Evolutionary conservation across 768 basidiomycete genomes (phyloP).

Genomic region (Psilocybe sp.): DNA sequence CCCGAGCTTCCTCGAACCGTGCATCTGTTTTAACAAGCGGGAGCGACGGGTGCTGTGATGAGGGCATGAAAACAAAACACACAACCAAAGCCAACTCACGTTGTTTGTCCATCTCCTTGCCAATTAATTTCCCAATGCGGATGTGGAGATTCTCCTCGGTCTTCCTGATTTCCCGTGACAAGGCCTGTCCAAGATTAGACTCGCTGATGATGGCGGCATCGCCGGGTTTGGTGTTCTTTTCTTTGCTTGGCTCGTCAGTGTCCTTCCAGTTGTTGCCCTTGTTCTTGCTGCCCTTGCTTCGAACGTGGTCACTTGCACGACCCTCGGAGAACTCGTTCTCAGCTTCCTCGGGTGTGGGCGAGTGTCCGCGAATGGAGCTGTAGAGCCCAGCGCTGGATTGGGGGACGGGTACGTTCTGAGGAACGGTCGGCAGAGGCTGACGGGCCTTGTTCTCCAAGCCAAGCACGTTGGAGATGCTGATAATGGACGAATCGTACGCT

Average conservation of each 20-base stretch:
- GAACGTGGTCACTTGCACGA: slow-evolving; percentile 42
- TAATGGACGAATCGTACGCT: slow-evolving; percentile 33
- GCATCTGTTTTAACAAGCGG: slow-evolving; percentile 47
- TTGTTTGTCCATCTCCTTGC: slow-evolving; percentile 89
- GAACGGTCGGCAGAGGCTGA: slow-evolving; percentile 22
- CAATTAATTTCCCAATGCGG: slow-evolving; percentile 74
- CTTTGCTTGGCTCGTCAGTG: slow-evolving; percentile 36
- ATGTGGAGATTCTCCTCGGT: slow-evolving; percentile 78
- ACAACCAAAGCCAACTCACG: slow-evolving; percentile 45
- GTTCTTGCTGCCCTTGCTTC: slow-evolving; percentile 38
- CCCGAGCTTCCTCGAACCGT: slow-evolving; percentile 80
- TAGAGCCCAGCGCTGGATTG: slow-evolving; percentile 16
- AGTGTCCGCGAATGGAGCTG: slow-evolving; percentile 40
- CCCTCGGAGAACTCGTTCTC: slow-evolving; percentile 68
- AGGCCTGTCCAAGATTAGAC: slow-evolving; percentile 50
- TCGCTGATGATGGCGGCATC: slow-evolving; percentile 46
- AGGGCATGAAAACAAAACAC: slow-evolving; percentile 8
- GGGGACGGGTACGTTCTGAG: slow-evolving; percentile 4
- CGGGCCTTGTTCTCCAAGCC: slow-evolving; percentile 20
- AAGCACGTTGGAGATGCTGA: slow-evolving; percentile 13
- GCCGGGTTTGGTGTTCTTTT: slow-evolving; percentile 29
- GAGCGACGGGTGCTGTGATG: background rate
- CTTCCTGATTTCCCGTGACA: slow-evolving; percentile 78
- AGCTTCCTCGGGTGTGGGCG: slow-evolving; percentile 73
- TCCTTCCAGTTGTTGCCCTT: slow-evolving; percentile 66